A percentile compares a stretch with the other conserved stretches of the same genome.
phyloP scores from a whole-genome alignment of 148 eudicot genomes.

The Mesembryanthemum crystallinum region DNA sequence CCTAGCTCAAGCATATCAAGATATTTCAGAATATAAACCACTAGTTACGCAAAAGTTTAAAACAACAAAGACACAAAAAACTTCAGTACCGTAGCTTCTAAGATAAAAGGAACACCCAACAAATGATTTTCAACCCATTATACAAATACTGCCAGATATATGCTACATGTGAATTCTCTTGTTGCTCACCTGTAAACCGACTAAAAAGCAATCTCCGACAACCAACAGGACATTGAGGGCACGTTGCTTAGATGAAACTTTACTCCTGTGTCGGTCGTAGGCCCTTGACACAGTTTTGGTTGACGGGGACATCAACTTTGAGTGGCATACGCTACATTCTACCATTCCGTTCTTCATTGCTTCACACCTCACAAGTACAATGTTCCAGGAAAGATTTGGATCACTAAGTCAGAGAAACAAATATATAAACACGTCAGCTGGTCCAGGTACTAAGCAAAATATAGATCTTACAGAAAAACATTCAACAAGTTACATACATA shows the following conservation, averaged over 20 bases:
- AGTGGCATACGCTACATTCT: slow-evolving; percentile 90
- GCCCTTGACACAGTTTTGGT: slow-evolving; percentile 69
- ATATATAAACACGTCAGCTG: not conserved
- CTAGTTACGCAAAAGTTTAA: not conserved
- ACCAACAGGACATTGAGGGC: slow-evolving; percentile 74
- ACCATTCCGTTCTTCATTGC: slow-evolving; percentile 68
- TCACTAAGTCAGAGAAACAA: slow-evolving; percentile 8
- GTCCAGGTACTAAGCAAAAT: not conserved
- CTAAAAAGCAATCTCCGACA: slow-evolving; percentile 84
- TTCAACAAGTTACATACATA: not conserved
- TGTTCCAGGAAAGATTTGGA: slow-evolving; percentile 1
- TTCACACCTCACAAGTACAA: slow-evolving; percentile 19
- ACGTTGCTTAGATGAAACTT: slow-evolving; percentile 79
- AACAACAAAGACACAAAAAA: not conserved
- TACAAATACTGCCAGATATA: not conserved
- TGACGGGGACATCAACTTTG: slow-evolving; percentile 60
- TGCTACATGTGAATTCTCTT: not conserved
- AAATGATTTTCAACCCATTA: not conserved
- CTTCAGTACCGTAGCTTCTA: not conserved
- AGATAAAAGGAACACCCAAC: not conserved
- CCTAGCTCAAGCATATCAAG: not conserved
- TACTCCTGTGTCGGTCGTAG: slow-evolving; percentile 72
- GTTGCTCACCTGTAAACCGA: slow-evolving; percentile 77
- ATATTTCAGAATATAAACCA: not conserved
- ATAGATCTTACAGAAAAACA: not conserved